Percentiles rank a stretch among this genome's conserved stretches.
phyloP scores from a whole-genome alignment of 352 stramenopile genomes.

The Blastocystis sp. region DNA sequence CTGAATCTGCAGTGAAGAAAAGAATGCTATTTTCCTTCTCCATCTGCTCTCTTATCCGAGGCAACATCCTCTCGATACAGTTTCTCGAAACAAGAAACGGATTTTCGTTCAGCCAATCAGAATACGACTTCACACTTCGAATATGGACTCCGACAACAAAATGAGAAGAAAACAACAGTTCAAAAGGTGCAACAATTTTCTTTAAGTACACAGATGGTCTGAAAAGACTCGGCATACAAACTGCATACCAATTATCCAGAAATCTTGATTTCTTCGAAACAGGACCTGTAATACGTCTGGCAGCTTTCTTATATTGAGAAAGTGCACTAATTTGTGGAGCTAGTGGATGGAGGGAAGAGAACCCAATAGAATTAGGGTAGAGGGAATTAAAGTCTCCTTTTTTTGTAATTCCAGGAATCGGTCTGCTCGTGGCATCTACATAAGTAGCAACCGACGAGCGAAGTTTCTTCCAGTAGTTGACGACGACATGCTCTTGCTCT shows the following conservation, averaged over 20 bases:
- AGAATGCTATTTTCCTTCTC: neutral
- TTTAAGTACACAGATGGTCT: neutral
- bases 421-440: neutral
- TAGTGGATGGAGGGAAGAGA: neutral
- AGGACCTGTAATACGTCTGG: too few species aligned
- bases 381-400: neutral
- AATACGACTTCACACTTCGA: neutral
- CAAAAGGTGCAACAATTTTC: neutral
- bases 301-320: neutral
- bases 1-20: conserved; percentile 7
- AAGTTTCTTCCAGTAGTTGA: neutral
- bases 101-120: neutral
- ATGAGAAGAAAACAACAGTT: neutral
- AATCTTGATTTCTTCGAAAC: too few species aligned
- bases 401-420: neutral
- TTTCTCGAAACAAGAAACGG: neutral
- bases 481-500: neutral
- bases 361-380: neutral
- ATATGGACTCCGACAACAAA: conserved; percentile 2
- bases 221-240: conserved; percentile 23
- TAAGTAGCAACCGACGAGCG: neutral
- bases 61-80: neutral
- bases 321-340: neutral
- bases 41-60: neutral
- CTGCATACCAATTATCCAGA: neutral